Evolutionary conservation across 2,329 filamentous ascomycete genomes (phyloP), one percentile per base, ranked within the genome.

Genomic region (Xylariales sp.): DNA sequence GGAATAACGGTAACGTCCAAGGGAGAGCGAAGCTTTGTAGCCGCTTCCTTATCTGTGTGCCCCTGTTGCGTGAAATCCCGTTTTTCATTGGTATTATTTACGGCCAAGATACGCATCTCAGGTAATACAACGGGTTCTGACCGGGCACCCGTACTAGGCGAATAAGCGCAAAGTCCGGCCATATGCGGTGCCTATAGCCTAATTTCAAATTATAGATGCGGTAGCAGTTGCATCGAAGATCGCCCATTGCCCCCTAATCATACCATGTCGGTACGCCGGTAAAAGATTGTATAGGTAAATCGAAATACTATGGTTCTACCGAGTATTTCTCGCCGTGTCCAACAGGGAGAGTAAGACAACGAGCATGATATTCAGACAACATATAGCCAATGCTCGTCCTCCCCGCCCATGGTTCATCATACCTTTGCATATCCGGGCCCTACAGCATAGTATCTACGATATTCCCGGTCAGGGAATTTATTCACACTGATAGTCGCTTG

Each of bases 331-430:
- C 28, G 12, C 28, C 18, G 28, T 9, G 2, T 54, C 8, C 3
- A 23, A 23, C 50, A 54, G 32, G 50, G 50, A 36, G 50, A 23
- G 32, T 54, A 54, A 54, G 50, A 39, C 50, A 54, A n/a, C 32
- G 3, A 18, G 32, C 23, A 7, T 10, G 32, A 54, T 54, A 39
- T 12, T 12, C 6, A 12, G n/a, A 39, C 50, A 12, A 39, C 32
- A 46, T 18, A 54, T 23, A 54, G 23, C 23, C 39, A 3, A 28
- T 28, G 5, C 30, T 48, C 28, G n/a, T 46, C 55, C n/a, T 39
- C 18, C 14, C 8, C 18, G 23, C 14, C 16, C 10, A 18, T 53
- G 30, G 30, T 30, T 43, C 52, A 12, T 39, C 16, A 39, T 36
- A 28, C 39, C 41, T 28, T 39, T 32, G 50, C 30, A 65, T 23